Percentiles rank a stretch among this genome's conserved stretches.
These are phyloP conservation scores for Fusarium fujikuroi DNA, from an alignment of 2,329 filamentous ascomycete species.

Conservation along the genomic window DNA sequence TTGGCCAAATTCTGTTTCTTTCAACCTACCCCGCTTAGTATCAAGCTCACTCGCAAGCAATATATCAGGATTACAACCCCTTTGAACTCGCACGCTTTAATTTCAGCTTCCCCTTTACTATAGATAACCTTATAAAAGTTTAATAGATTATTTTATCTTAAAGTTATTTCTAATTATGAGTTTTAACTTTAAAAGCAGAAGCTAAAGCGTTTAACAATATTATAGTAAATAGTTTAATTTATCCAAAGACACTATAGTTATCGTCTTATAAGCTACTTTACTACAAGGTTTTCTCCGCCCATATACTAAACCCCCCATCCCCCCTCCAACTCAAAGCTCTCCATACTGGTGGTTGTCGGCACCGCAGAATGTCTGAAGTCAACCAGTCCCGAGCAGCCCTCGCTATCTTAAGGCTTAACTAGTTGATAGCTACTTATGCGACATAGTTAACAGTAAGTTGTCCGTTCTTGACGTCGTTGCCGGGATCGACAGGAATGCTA, in stretches of 20 bases:
- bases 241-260: background rate
- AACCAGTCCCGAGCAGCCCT: rapidly evolving
- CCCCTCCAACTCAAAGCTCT: background rate
- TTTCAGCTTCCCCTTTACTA: background rate
- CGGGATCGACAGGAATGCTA: background rate
- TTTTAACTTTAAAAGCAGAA: rapidly evolving
- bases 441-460: slow-evolving; percentile 4
- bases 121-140: too few species aligned
- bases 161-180: too few species aligned
- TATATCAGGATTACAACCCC: rapidly evolving
- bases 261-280: background rate
- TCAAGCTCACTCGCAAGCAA: background rate
- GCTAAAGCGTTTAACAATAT: rapidly evolving
- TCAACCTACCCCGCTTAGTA: background rate
- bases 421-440: background rate
- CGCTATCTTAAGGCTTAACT: rapidly evolving
- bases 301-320: rapidly evolving
- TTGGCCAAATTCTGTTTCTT: background rate
- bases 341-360: rapidly evolving
- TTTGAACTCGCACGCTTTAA: background rate
- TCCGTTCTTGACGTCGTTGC: background rate
- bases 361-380: background rate
- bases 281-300: background rate
- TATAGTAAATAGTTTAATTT: background rate
- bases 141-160: too few species aligned